Base-by-base conservation (phyloP, 208 protist species). In the Crithidia mellificae region DNA sequence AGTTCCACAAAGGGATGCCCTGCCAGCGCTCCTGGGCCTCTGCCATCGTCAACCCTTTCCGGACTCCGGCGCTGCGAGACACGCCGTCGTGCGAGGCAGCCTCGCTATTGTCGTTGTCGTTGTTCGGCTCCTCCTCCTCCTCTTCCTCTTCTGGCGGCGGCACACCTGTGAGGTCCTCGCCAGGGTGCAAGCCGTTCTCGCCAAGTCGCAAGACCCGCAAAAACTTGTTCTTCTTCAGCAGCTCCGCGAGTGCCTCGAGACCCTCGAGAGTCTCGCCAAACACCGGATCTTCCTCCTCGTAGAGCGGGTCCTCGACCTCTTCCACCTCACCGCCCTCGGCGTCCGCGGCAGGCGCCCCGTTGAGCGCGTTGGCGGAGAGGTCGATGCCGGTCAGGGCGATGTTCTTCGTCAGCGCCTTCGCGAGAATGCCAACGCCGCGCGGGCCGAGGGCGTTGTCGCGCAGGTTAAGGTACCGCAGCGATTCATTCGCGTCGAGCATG, bases 201-300 rank as follows among this genome's bases (percentile, higher is more conserved):
- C 62, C 65, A 7, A 96, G 64, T 12, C 79, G 78, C 65, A 96
- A 79, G 52, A 83, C 76, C 20, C 85, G 82, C 49, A 96, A 57
- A 58, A 96, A 95, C 63, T 96, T 96, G 59, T 96, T 96, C 72
- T 95, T 95, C 69, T 93, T 93, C 17, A 96, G 70, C 58, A 96
- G 74, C 75, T 96, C 89, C 32, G 72, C 74, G 44, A 96, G 56
- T 22, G 89, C 92, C 67, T 95, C 89, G 29, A 94, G 71, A 34
- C 90, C 90, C 36, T 67, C 80, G 51, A 85, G 81, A 11, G 72
- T 2, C 69, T 95, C 89, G 20, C 92, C 92, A 76, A 95, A 95
- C 17, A 91, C 84, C 6, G 89, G 79, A 56, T 94, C 89, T 19
- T 93, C 86, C 39, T 73, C 77, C 49, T 85, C 77, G 61, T 84